These are phyloP conservation scores for Onygena corvina DNA, from an alignment of 2,329 filamentous ascomycete species.

Conservation along the genomic window DNA sequence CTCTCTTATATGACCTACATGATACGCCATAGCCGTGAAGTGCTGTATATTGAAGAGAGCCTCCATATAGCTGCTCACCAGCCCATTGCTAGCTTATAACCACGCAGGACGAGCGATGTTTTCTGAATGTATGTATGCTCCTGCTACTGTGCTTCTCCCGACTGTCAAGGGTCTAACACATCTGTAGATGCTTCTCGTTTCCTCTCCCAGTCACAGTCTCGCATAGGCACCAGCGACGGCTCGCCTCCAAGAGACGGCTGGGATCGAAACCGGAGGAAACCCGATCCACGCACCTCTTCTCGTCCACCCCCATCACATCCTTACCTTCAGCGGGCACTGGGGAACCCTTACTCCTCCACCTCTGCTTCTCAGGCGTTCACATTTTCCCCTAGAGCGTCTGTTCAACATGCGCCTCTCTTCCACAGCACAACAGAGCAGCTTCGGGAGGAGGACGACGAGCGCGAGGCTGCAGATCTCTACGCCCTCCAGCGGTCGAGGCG, in stretches of 20 bases:
- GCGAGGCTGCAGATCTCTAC: constrained; percentile 86
- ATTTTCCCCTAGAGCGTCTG: constrained; percentile 64
- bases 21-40: no score
- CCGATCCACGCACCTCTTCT: constrained; percentile 32
- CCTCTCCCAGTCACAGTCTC: constrained; percentile 89
- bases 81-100: no score
- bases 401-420: constrained; percentile 76
- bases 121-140: constrained; percentile 16
- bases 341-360: constrained; percentile 71
- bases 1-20: no score
- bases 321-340: constrained; percentile 43
- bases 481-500: constrained; percentile 80
- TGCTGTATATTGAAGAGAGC: no score
- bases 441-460: constrained; percentile 83
- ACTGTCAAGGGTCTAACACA: background rate
- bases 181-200: constrained; percentile 82
- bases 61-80: no score
- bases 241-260: constrained; percentile 34
- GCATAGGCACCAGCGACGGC: constrained; percentile 61
- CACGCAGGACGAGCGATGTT: constrained; percentile 12
- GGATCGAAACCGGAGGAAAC: constrained; percentile 38
- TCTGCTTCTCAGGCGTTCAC: constrained; percentile 54
- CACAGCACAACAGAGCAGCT: constrained; percentile 85
- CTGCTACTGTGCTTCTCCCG: background rate
- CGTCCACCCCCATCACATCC: constrained; percentile 40